Base-by-base conservation (phyloP, 1,284 basidiomycete genomes). In the Rhodotorula sp. region DNA sequence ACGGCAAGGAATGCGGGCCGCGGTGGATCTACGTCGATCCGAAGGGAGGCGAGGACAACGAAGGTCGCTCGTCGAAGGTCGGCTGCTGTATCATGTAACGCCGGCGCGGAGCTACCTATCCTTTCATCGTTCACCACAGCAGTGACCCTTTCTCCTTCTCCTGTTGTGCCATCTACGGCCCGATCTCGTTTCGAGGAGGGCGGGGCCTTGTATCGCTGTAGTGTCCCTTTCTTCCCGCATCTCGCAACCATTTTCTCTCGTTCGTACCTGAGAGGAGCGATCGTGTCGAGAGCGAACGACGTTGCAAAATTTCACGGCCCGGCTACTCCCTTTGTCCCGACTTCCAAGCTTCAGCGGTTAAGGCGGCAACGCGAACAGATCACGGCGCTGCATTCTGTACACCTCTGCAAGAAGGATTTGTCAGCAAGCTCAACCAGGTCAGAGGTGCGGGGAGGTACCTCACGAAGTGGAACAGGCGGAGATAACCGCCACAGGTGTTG, bases 401-500 rank as follows among this genome's bases (percentile, higher is more conserved):
- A 83, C 2, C 78, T 77, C 82, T 83, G 64, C 10, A 61, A 24
- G 59, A 36, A 49, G 67, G 53, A 27, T n/a, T 10, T 32, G 53
- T 53, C 13, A 24, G 46, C 7, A 30, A 7, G 6, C 19, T 15
- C 30, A 22, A 48, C 11, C 29, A 8, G 29, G 9, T 15, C 27
- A 30, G 29, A 17, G 2, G 46, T 30, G n/a, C n/a, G 1, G 61
- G 7, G 9, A 39, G 10, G 79, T 13, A 32, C 2, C 81, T 78
- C 62, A 83, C 82, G 47, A 81, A 79, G 44, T 82, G 79, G 72
- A 80, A 83, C 8, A 67, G 4, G 1, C 75, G 78, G 11, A 82
- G 59, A 48, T 71, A 27, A 27, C 76, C 59, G 20, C 74, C 71
- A 65, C 85, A 86, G 62, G 82, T 79, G 59, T 85, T 83, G 66